Evolutionary conservation across 768 basidiomycete genomes (phyloP), one percentile per base, ranked within the genome.

Genomic region (Tulasnella sp.): DNA sequence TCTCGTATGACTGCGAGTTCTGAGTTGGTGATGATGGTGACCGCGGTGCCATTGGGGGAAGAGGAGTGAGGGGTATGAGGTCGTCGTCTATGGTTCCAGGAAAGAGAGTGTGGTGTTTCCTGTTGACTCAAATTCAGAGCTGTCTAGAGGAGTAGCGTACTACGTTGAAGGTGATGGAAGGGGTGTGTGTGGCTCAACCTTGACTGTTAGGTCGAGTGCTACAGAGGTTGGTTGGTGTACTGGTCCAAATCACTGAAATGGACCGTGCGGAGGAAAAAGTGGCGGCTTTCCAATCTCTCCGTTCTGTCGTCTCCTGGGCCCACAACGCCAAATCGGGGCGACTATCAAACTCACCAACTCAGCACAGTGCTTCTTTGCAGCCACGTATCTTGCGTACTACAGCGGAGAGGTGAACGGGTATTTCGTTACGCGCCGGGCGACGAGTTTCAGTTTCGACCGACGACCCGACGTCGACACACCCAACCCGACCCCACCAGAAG

Each of bases 1-100:
- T 87, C 92, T 92, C 93, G 81, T 91, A 75, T 15, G 74, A 35
- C 15, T 55, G 35, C n/a, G 74, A 51, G 51, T 48, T 23, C 51
- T 55, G 74, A 29, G 55, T 35, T 35, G 74, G 51, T 37, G 74
- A 51, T 10, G 73, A 7, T 23, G 42, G 40, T 48, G 73, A 46
- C 73, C 46, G 74, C 16, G 73, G 37, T 37, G 51, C 74, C 74
- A 75, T 55, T 57, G 74, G 74, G 51, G 70, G 70, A 71, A 71
- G 70, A 39, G 35, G 37, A 71, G 70, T 71, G 42, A 71, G 70
- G 70, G 70, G 70, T 37, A 39, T 10, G 29, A 40, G 70, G 23
- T 71, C 70, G 42, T 29, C 57, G 10, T 6, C n/a, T 61, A 61
- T 61, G 57, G n/a, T 61, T 26, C 29, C n/a, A 61, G 29, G 57